phyloP scores from a whole-genome alignment of 2,329 filamentous ascomycete species.

The Stagonosporopsis rhizophila region DNA sequence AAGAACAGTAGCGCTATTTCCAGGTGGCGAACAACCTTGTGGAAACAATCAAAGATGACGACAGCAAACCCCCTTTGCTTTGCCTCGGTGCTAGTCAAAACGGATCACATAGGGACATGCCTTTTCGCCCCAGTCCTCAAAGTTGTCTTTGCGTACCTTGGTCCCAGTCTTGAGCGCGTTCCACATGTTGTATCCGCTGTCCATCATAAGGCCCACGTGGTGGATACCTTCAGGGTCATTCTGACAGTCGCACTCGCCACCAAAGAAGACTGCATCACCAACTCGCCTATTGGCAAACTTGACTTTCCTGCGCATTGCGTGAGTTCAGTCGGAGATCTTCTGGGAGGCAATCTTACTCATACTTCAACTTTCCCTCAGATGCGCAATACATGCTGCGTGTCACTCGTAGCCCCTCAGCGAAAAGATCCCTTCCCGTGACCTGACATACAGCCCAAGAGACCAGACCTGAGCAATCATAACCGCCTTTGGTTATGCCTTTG shows the following conservation, averaged over 20 bases:
- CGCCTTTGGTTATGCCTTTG: conserved; percentile 30
- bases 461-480: conserved; percentile 33
- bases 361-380: conserved; percentile 28
- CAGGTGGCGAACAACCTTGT: not conserved
- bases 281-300: conserved; percentile 28
- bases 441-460: conserved; percentile 34
- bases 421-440: conserved; percentile 31
- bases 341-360: conserved; percentile 25
- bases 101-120: conserved; percentile 31
- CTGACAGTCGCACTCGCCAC: conserved; percentile 28
- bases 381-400: conserved; percentile 35
- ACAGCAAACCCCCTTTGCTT: not conserved
- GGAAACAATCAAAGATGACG: not conserved
- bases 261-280: conserved; percentile 35
- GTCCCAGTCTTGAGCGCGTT: conserved; percentile 35
- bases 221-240: conserved; percentile 29
- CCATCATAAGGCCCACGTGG: conserved; percentile 35
- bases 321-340: not conserved
- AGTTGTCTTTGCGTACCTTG: conserved; percentile 30
- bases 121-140: conserved; percentile 29
- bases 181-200: conserved; percentile 27
- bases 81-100: conserved; percentile 15
- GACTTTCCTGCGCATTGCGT: conserved; percentile 24
- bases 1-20: no score
- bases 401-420: conserved; percentile 29